Conservation (phyloP, 1,284 basidiomycete genomes). For the Chiua sp. region DNA sequence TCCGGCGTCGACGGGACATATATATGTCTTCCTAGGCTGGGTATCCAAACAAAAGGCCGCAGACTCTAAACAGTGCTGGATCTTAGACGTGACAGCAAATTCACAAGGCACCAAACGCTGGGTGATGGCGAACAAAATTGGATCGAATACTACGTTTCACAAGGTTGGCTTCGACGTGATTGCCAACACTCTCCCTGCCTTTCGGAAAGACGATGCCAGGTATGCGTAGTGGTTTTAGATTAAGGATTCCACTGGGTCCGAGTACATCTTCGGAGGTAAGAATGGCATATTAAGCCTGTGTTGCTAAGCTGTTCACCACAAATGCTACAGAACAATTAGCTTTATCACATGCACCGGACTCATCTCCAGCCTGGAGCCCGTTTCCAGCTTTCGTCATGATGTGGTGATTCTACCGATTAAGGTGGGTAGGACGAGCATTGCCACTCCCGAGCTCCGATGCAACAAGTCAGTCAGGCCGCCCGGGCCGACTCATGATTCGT, state of each 20-base stretch:
- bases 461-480: no score
- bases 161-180: slow-evolving; percentile 2
- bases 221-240: not conserved
- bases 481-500: no score
- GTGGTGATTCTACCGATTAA: no score
- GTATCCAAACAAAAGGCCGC: not conserved
- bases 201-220: not conserved
- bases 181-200: not conserved
- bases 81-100: not conserved
- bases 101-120: not conserved
- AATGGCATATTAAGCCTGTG: no score
- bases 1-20: not conserved
- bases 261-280: no score
- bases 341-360: no score
- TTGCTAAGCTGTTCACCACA: no score
- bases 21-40: not conserved
- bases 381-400: no score
- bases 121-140: slow-evolving; percentile 3
- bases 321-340: no score
- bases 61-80: not conserved
- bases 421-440: no score
- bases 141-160: not conserved
- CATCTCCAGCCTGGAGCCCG: no score
- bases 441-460: no score
- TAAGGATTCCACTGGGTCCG: not conserved